Conservation (phyloP, 352 stramenopile genomes). For the Aphanomyces euteiches region DNA sequence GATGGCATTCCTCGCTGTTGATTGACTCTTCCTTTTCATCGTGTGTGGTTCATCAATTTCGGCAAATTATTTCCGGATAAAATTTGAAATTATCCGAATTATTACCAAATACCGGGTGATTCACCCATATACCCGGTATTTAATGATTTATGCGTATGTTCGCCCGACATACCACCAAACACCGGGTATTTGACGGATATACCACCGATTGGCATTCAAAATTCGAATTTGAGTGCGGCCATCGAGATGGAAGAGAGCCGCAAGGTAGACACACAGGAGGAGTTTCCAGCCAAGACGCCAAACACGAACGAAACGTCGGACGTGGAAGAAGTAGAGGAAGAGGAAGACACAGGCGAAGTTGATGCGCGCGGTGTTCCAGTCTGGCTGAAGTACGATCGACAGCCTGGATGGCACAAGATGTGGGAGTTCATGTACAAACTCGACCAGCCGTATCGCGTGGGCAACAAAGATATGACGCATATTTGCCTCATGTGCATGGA, state of each 20-base stretch:
- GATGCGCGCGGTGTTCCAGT: conserved; percentile 5
- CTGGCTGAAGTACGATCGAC: conserved; percentile 14
- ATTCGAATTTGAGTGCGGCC: conserved; percentile 1
- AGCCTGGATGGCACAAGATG: conserved; percentile 20
- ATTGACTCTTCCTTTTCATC: no score
- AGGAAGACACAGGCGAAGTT: conserved; percentile 3
- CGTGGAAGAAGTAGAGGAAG: conserved; percentile 20
- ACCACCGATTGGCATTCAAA: conserved; percentile 7
- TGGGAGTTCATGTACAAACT: conserved; percentile 25
- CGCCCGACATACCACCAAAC: not conserved
- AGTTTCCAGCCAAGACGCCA: not conserved
- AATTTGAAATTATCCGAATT: not conserved
- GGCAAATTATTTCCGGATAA: no score
- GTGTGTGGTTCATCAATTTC: no score
- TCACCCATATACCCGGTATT: not conserved
- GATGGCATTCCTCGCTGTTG: no score
- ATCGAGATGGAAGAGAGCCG: conserved; percentile 8
- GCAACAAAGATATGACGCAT: conserved; percentile 17
- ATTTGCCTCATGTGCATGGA: conserved; percentile 27
- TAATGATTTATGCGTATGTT: not conserved
- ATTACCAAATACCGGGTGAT: not conserved
- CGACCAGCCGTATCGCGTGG: conserved; percentile 13
- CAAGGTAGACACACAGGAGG: not conserved
- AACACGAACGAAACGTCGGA: conserved; percentile 3
- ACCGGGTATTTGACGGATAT: not conserved